Evolutionary conservation across 805 yeast species (phyloP).

Genomic region (Candida railenensis): DNA sequence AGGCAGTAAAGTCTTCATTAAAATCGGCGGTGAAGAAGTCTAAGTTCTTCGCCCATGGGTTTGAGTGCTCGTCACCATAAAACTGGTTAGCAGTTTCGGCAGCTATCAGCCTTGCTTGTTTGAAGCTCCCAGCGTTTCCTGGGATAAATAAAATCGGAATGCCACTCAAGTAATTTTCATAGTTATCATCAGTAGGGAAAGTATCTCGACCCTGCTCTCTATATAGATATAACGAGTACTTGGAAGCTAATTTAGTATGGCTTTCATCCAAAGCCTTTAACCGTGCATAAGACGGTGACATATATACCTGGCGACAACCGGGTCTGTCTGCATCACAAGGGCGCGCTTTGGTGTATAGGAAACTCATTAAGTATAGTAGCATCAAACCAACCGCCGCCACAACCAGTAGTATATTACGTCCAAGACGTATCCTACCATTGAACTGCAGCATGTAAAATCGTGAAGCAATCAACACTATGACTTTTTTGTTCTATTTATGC

Average conservation of each 20-base stretch:
- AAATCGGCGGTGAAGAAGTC: conserved; percentile 93
- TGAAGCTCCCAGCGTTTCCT: conserved; percentile 94
- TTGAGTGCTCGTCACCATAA: conserved; percentile 30
- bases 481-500: no score
- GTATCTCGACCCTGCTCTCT: conserved; percentile 75
- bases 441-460: conserved; percentile 1
- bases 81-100: conserved; percentile 66
- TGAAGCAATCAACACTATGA: neutral
- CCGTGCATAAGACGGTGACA: conserved; percentile 83
- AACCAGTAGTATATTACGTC: conserved; percentile 9
- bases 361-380: conserved; percentile 13
- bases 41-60: conserved; percentile 43
- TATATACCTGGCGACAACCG: conserved; percentile 65
- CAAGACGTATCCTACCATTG: conserved; percentile 5
- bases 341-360: conserved; percentile 14
- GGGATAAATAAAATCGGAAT: conserved; percentile 92
- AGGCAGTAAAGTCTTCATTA: conserved; percentile 94
- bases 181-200: conserved; percentile 43
- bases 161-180: conserved; percentile 50
- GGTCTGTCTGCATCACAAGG: conserved; percentile 31
- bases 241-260: conserved; percentile 69
- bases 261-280: conserved; percentile 69
- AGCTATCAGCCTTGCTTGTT: conserved; percentile 90
- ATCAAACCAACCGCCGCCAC: conserved; percentile 16
- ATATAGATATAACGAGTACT: conserved; percentile 82